phyloP scores from a whole-genome alignment of 2,329 filamentous ascomycete species.

The Botrytis squamosa region DNA sequence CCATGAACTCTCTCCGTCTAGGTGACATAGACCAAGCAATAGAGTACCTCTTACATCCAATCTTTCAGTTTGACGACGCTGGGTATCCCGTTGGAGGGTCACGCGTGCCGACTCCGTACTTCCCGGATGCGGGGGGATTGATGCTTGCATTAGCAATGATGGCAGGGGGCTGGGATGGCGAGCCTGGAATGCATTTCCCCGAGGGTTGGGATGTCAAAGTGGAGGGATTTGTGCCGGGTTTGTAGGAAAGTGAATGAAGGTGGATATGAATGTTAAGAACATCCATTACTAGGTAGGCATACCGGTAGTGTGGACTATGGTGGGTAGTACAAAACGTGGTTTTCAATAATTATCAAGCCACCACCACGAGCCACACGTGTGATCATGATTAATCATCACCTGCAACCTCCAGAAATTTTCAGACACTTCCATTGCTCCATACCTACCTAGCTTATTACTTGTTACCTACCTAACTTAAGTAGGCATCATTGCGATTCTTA shows the following conservation, averaged over 20 bases:
- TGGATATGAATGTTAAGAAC: slow-evolving; percentile 10
- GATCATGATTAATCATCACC: background rate
- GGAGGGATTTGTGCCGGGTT: slow-evolving; percentile 49
- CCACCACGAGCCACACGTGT: background rate
- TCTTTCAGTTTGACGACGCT: slow-evolving; percentile 56
- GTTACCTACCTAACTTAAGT: background rate
- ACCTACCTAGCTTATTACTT: background rate
- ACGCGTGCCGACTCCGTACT: slow-evolving; percentile 57
- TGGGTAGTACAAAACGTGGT: background rate
- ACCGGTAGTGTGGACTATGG: background rate
- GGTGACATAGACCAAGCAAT: slow-evolving; percentile 46
- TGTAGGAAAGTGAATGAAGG: slow-evolving; percentile 60
- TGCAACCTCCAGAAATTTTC: background rate
- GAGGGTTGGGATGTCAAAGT: slow-evolving; percentile 48
- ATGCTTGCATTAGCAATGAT: slow-evolving; percentile 56
- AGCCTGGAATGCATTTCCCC: slow-evolving; percentile 48
- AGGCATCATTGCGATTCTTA: background rate
- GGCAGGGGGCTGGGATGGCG: slow-evolving; percentile 55
- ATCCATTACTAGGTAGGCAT: too few relatives aligned
- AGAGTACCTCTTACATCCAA: slow-evolving; percentile 46
- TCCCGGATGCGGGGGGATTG: slow-evolving; percentile 51
- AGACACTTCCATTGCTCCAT: background rate
- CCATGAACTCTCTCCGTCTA: slow-evolving; percentile 47
- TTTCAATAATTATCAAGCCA: background rate
- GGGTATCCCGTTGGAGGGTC: slow-evolving; percentile 54